Evolutionary conservation across 1,284 basidiomycete species (phyloP), one percentile per base, ranked within the genome.

Genomic region (Amylostereum areolatum): DNA sequence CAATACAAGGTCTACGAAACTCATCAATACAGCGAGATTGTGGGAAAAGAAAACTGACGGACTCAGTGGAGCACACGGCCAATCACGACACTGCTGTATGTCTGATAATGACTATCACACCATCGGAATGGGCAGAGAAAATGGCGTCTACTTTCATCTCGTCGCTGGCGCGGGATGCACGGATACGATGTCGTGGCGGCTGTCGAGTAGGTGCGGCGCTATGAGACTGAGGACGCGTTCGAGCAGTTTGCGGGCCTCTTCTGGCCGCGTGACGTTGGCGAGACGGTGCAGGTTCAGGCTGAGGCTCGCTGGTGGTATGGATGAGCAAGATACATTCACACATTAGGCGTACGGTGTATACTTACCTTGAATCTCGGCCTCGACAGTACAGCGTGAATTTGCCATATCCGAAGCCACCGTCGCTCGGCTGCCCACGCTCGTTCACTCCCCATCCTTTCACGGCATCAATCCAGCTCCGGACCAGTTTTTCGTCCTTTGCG

Each of bases 381-480:
- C 71, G 68, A 1, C 73, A 66, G 50, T 74, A 63, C 2, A 87
- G 58, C 33, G 62, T 66, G 57, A 89, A 89, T 57, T 75, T 78
- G 9, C 85, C 84, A 64, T 84, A 89, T 10, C 85, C 86, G 60
- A 89, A 89, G 0, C 87, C 86, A 29, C 86, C 86, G 55, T 88
- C 85, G 60, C 82, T 85, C 24, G 86, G 86, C 62, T 85, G 81
- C 0, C 86, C 87, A 5, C 78, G 74, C 61, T 88, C 86, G 54
- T 88, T 88, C 43, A 88, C 85, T 18, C 85, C 86, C 82, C 85
- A 89, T 2, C 77, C 73, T 62, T 89, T 89, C 56, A 88, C 78
- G 46, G 77, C 75, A 52, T 81, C 79, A 49, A 89, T 81, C 83
- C 85, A 89, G 49, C 71, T 75, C 18, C 77, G 72, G 24, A 89